Conservation (phyloP, 441 rosid species). For the Brassica balearica region DNA sequence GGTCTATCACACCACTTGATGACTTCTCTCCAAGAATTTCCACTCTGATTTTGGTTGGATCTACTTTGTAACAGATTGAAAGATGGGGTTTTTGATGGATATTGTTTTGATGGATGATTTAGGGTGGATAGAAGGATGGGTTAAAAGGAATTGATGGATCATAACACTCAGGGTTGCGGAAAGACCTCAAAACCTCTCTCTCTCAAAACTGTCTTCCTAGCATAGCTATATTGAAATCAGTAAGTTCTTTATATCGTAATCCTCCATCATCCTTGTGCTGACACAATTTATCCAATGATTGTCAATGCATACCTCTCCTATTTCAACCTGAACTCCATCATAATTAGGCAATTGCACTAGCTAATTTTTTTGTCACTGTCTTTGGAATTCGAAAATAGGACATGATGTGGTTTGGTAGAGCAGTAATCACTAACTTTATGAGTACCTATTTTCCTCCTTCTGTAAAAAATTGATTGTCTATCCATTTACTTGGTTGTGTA, state of each 20-base stretch:
- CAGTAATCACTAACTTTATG: not conserved
- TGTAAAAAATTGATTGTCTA: not conserved
- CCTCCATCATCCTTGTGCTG: not conserved
- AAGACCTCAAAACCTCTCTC: no score
- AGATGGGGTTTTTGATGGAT: not conserved
- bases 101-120: not conserved
- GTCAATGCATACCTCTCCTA: not conserved
- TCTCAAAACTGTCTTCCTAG: not conserved
- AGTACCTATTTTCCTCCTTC: not conserved
- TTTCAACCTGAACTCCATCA: not conserved
- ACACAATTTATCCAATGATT: not conserved
- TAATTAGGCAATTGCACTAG: not conserved
- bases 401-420: not conserved
- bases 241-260: not conserved
- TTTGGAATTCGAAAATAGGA: not conserved
- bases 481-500: not conserved
- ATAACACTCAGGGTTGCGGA: no score
- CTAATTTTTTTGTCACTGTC: not conserved
- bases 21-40: no score
- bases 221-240: not conserved
- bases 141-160: not conserved
- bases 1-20: no score
- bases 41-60: not conserved
- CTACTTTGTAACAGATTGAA: not conserved
- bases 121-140: not conserved